Conservation (phyloP, 805 yeast genomes). For the Zygoascus bituminiphila region DNA sequence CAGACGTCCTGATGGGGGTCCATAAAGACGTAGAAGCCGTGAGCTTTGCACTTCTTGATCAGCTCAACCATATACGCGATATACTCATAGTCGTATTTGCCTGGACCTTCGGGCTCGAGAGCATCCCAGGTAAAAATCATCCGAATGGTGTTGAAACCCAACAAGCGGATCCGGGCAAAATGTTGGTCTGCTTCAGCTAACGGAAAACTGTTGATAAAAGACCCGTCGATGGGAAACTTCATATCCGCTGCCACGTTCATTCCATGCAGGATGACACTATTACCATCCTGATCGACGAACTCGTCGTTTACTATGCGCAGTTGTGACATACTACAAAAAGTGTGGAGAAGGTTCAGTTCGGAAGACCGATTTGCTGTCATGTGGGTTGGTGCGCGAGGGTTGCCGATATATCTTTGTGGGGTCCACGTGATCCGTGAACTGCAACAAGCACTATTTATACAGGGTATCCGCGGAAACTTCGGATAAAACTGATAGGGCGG, state of each 20-base stretch:
- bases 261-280: constrained; percentile 63
- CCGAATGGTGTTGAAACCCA: constrained; percentile 78
- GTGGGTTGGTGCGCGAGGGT: no score
- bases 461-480: no score
- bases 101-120: constrained; percentile 82
- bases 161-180: constrained; percentile 56
- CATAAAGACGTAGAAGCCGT: constrained; percentile 67
- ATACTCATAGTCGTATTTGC: constrained; percentile 66
- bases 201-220: constrained; percentile 58
- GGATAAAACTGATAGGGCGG: no score
- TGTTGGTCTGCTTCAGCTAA: constrained; percentile 64
- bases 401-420: no score
- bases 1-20: constrained; percentile 95
- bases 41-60: constrained; percentile 39
- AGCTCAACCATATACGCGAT: constrained; percentile 61
- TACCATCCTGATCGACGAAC: constrained; percentile 47
- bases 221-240: constrained; percentile 48
- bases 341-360: no score
- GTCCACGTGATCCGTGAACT: no score
- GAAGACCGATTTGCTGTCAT: no score
- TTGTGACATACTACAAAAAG: constrained; percentile 11
- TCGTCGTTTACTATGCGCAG: constrained; percentile 37
- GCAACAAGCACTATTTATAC: no score
- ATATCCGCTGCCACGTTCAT: constrained; percentile 71
- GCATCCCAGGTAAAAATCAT: constrained; percentile 89